Conservation (phyloP, 331 rosid species). For the Pyracantha coccinea region DNA sequence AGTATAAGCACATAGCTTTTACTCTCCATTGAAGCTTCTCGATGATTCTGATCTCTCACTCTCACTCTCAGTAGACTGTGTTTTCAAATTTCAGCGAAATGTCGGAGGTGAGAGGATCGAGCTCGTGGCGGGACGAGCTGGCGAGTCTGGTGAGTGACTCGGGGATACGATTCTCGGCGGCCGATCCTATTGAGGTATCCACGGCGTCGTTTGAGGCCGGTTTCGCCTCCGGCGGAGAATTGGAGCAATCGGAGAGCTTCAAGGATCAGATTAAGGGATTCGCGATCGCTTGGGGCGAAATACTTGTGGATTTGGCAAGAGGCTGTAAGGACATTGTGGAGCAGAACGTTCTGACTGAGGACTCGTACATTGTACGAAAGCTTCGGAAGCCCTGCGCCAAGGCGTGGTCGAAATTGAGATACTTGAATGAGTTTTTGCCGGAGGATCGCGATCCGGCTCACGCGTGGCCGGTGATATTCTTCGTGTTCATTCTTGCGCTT, state of each 20-base stretch:
- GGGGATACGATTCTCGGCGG: conserved; percentile 22
- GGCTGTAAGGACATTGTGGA: conserved; percentile 73
- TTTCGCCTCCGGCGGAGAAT: conserved; percentile 23
- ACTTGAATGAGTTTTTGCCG: conserved; percentile 72
- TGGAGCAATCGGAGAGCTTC: conserved; percentile 52
- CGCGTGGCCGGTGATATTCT: conserved; percentile 75
- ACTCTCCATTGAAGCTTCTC: neutral
- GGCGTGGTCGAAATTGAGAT: conserved; percentile 54
- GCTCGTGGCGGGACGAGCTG: conserved; percentile 59
- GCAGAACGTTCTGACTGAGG: conserved; percentile 67
- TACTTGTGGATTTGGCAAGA: conserved; percentile 60
- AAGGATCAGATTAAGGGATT: conserved; percentile 79
- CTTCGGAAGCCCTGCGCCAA: conserved; percentile 54
- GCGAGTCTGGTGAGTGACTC: conserved; percentile 53
- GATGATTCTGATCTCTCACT: conserved; percentile 4
- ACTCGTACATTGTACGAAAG: conserved; percentile 55
- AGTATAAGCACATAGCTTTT: no score
- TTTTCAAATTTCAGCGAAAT: conserved; percentile 25
- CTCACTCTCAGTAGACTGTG: neutral
- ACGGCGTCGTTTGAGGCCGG: conserved; percentile 32
- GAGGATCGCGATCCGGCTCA: conserved; percentile 95
- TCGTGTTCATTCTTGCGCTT: conserved; percentile 66
- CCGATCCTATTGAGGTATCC: conserved; percentile 29
- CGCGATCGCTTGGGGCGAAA: conserved; percentile 86
- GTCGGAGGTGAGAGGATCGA: conserved; percentile 54